phyloP scores from a whole-genome alignment of 2,329 filamentous ascomycete genomes.

The Aureobasidium sp. region DNA sequence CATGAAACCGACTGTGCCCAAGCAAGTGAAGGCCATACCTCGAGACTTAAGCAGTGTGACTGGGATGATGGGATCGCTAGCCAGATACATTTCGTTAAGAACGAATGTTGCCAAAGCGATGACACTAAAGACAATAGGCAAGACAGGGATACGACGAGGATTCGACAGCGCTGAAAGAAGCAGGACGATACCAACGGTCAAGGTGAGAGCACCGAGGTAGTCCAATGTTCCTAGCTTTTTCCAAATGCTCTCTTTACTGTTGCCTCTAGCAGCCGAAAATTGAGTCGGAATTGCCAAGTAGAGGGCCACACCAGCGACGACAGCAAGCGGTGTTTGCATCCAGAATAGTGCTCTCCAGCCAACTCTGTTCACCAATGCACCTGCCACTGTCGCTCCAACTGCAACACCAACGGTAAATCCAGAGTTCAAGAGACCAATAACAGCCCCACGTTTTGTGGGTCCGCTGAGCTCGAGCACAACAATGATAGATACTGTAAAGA shows the following conservation, averaged over 20 bases:
- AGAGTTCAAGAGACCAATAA: constrained; percentile 66
- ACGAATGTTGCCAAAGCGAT: constrained; percentile 52
- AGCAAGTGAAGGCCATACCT: constrained; percentile 64
- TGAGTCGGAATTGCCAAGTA: constrained; percentile 57
- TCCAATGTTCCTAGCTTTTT: constrained; percentile 61
- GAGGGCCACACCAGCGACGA: constrained; percentile 56
- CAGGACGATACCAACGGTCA: constrained; percentile 59
- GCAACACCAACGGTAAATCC: constrained; percentile 66
- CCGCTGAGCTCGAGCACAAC: constrained; percentile 67
- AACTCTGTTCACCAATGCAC: constrained; percentile 53
- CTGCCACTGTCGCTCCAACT: constrained; percentile 63
- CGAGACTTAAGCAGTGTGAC: constrained; percentile 61
- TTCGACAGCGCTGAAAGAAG: constrained; percentile 66
- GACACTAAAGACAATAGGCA: constrained; percentile 56
- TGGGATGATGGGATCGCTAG: constrained; percentile 67
- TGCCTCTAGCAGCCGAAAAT: constrained; percentile 26
- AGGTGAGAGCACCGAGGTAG: constrained; percentile 62
- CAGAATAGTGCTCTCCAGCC: constrained; percentile 74
- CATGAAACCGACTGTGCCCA: constrained; percentile 72
- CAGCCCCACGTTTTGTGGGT: constrained; percentile 61
- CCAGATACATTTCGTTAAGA: constrained; percentile 56
- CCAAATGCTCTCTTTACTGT: constrained; percentile 36
- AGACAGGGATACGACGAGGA: constrained; percentile 50
- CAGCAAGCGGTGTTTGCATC: constrained; percentile 58
- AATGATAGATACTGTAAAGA: constrained; percentile 68